Evolutionary conservation across 129 eudicot species (phyloP), one percentile per base, ranked within the genome.

Genomic region (Centaurea solstitialis): DNA sequence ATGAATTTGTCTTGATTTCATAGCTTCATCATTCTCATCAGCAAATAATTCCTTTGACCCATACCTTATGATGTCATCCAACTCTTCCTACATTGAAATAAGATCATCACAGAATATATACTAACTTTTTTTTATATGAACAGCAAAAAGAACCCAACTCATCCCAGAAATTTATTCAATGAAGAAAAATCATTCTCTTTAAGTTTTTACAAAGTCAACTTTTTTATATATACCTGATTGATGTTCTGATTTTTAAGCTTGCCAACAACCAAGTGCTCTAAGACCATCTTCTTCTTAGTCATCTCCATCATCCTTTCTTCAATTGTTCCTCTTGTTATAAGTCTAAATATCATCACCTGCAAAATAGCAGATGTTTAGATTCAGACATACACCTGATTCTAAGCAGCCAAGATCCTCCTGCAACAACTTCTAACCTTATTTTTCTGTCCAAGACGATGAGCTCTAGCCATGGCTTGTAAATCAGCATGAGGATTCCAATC

Each of bases 401-500:
- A 50, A 50, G n/a, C 62, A 47, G 68, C 50, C 26, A 66, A 24
- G 38, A 35, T 62, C 68, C 47, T 21, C 47, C 37, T 57, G 13
- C 37, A 67, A 75, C 21, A 68, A 15, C 35, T 23, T 89, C 78
- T 76, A 85, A 95, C 99, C 99, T 92, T 96, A 74, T 96, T 96
- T 74, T 95, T 96, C 86, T 96, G 99, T 20, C 99, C 99, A 81
- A 96, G 98, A 37, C 99, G 89, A 81, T 96, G 99, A 84, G 99
- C 99, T 84, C 99, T 90, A 18, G 99, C 98, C 99, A 96, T 96
- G 75, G 99, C 99, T 89, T 96, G 99, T 76, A 96, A 78, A 87
- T 96, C 98, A 72, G 99, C 99, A 87, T 93, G 99, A 64, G 99
- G 99, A 87, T 96, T 96, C 99, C 99, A 96, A 74, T 96, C 99